Evolutionary conservation across 1,139 yeast genomes (phyloP), one percentile per base, ranked within the genome.

Genomic region (Kodamaea anthophila): DNA sequence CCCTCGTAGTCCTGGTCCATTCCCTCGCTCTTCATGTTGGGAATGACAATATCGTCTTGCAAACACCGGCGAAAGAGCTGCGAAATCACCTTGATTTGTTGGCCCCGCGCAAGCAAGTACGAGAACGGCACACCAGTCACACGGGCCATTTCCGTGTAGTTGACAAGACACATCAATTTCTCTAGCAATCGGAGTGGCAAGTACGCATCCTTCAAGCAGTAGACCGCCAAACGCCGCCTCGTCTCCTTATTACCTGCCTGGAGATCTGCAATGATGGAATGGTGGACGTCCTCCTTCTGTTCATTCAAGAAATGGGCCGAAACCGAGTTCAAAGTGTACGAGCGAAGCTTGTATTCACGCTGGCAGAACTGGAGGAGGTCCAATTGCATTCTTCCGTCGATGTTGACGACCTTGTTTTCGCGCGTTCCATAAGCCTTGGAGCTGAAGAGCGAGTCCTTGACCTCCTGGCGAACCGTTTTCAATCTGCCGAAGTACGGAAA

Each of bases 41-140:
- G 99, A 24, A 91, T 80, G 4, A 93, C 87, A 33, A 88, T 75
- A 43, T 83, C 85, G 41, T 83, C 80, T 43, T 85, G 76, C 21
- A 86, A 62, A 49, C 98, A 91, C 54, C 91, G 93, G 45, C 99
- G 71, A 56, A 85, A 91, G 32, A 93, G 65, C 58, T 93, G 99
- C 0, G 97, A 88, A 31, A 93, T 78, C 44, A 93, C 98, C 55
- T 93, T 93, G 52, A 93, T 88, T 56, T 93, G 98, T 60, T 93
- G 99, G 22, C 99, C 99, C 49, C 99, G 72, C 9, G 94, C 57
- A 29, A 93, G 60, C 33, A 93, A 67, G 49, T 81, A 91, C 0
- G 96, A 83, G 48, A 93, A 87, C 0, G 99, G 98, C 4, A 93
- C 97, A 39, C 99, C 99, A 0, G 98, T 91, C 22, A 93, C 99